These are phyloP conservation scores for Collybia sordida DNA, from an alignment of 768 basidiomycete species.

Conservation along the genomic window DNA sequence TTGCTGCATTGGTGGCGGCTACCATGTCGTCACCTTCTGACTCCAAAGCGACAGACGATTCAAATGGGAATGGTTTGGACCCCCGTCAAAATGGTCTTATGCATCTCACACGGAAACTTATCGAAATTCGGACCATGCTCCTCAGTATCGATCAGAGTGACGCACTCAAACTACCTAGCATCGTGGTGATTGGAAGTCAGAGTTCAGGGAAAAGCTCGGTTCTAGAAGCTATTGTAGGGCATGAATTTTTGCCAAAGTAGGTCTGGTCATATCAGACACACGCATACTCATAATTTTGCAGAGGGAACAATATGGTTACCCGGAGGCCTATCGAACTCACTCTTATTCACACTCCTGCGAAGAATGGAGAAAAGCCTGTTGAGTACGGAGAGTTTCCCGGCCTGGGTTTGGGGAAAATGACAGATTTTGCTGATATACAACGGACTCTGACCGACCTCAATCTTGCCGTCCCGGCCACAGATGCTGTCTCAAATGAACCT, in stretches of 20 bases:
- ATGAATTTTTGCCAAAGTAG: slow-evolving; percentile 97
- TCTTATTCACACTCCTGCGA: slow-evolving; percentile 84
- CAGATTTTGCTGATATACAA: slow-evolving; percentile 91
- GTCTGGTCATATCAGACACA: slow-evolving; percentile 25
- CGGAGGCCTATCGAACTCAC: slow-evolving; percentile 98
- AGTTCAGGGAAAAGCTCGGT: slow-evolving; percentile 99
- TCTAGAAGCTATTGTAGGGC: slow-evolving; percentile 94
- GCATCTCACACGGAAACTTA: slow-evolving; percentile 91
- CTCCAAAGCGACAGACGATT: slow-evolving; percentile 39
- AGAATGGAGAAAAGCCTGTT: slow-evolving; percentile 49
- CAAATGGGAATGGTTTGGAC: slow-evolving; percentile 30
- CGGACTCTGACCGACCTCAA: slow-evolving; percentile 93
- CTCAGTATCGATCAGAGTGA: slow-evolving; percentile 96
- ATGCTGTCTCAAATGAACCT: slow-evolving; percentile 91
- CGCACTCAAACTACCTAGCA: slow-evolving; percentile 90
- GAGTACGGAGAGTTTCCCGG: slow-evolving; percentile 96
- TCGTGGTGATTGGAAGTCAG: slow-evolving; percentile 98
- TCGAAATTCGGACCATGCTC: slow-evolving; percentile 94
- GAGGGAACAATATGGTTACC: slow-evolving; percentile 99
- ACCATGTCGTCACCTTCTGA: slow-evolving; percentile 78
- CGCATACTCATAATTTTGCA: slow-evolving; percentile 26
- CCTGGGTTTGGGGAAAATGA: slow-evolving; percentile 85
- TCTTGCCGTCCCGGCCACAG: slow-evolving; percentile 83
- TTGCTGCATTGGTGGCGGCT: slow-evolving; percentile 77
- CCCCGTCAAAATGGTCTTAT: slow-evolving; percentile 79